Base-by-base conservation (phyloP, 2,329 filamentous ascomycete species). In the Monosporascus sp. region DNA sequence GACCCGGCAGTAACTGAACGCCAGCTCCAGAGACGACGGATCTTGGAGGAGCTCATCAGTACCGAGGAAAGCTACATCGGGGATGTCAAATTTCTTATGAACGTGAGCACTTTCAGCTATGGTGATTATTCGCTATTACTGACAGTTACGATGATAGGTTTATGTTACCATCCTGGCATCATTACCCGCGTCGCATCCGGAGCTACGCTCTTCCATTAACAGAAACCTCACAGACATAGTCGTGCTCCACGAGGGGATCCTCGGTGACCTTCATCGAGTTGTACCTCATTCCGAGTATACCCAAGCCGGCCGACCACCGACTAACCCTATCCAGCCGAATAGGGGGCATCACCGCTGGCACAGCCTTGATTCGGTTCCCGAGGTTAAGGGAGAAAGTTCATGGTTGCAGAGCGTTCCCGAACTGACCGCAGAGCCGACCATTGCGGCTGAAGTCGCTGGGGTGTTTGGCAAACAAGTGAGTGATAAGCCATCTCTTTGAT, bases 61-160 rank as follows among this genome's bases (percentile, higher is more conserved):
- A 96, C 92, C 0, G 94, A 97, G 69, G 88, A 94, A 66, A 84
- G 87, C 63, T 97, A 97, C 67, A 85, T 97, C 61, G 83, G 86
- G 17, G 93, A 96, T 63, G 71, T 97, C 53, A 90, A 90, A 62
- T 90, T 94, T 59, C 75, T 97, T 54, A 87, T 88, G 67, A 91
- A 95, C 71, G 92, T 93, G 73, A 66, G 83, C 64, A 41, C 15
- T 8, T 11, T 37, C 3, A 9, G 24, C 11, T 22, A 6, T 18
- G 47, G 5, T 38, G 9, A 20, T 37, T 18, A 18, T 7, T 44
- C 7, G 18, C 48, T 35, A 35, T n/a, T 25, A 49, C 54, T 58
- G 37, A 68, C 57, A 67, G 14, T 2, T 46, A n/a, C 22, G 15
- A 3, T 15, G 7, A 8, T 59, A 90, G 88, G 81, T 89, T 22